Conservation (phyloP, 169 alveolate genomes). For the Plasmodium yoelii region DNA sequence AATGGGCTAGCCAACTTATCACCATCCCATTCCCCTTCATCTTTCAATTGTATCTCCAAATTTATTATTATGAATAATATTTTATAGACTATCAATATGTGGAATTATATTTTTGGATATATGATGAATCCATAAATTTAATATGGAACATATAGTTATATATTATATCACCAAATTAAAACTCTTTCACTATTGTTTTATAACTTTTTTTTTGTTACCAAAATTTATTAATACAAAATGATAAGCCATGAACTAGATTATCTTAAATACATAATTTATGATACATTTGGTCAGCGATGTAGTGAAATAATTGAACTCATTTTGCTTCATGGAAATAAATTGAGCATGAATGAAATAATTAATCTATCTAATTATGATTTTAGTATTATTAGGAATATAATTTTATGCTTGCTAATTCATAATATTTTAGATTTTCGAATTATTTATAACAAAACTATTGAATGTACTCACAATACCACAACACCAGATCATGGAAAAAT, state of each 20-base stretch:
- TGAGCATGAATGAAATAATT: constrained; percentile 52
- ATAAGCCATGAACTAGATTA: constrained; percentile 56
- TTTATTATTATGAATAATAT: no score
- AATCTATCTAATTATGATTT: constrained; percentile 55
- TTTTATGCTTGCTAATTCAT: constrained; percentile 52
- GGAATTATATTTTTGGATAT: no score
- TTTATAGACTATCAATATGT: no score
- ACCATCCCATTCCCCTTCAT: no score
- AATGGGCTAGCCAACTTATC: no score
- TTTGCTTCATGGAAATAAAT: constrained; percentile 55
- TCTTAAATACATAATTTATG: constrained; percentile 45
- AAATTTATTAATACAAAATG: constrained; percentile 7
- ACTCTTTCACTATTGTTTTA: background rate
- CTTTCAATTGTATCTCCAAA: no score
- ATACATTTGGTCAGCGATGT: constrained; percentile 40
- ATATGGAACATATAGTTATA: no score
- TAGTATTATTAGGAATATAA: constrained; percentile 32
- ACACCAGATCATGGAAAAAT: background rate
- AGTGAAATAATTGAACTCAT: constrained; percentile 59
- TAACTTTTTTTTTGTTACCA: background rate
- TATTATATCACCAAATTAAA: background rate
- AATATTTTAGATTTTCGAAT: constrained; percentile 37
- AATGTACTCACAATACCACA: constrained; percentile 30
- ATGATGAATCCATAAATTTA: no score
- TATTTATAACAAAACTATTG: constrained; percentile 30